Percentiles rank a stretch among this genome's conserved stretches.
Evolutionary conservation across 2,329 filamentous ascomycete genomes (phyloP).

Genomic region (Fusarium stilboides): DNA sequence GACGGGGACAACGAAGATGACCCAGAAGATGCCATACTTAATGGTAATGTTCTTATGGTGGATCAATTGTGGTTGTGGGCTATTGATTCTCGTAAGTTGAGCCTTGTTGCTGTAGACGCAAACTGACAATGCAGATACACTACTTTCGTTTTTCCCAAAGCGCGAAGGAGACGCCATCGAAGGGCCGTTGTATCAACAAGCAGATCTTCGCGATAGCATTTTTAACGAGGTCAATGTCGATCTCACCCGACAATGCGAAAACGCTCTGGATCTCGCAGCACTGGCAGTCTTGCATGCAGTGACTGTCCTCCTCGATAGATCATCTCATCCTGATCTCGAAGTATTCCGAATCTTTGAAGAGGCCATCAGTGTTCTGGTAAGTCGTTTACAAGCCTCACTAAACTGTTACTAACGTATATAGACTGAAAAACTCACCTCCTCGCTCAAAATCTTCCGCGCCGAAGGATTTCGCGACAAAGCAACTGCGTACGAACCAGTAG

Average conservation of each 20-base stretch:
- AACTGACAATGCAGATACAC: slow-evolving; percentile 57
- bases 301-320: slow-evolving; percentile 72
- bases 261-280: slow-evolving; percentile 73
- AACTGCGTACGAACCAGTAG: slow-evolving; percentile 57
- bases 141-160: slow-evolving; percentile 70
- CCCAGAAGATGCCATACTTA: slow-evolving; percentile 58
- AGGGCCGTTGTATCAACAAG: slow-evolving; percentile 70
- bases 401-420: slow-evolving; percentile 44
- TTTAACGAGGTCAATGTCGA: slow-evolving; percentile 78
- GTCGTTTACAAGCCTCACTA: not conserved
- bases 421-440: slow-evolving; percentile 74
- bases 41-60: slow-evolving; percentile 76
- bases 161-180: slow-evolving; percentile 69
- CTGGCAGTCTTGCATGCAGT: slow-evolving; percentile 74
- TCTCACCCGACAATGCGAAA: slow-evolving; percentile 73
- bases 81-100: slow-evolving; percentile 65
- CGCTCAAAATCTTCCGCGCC: slow-evolving; percentile 73
- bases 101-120: accelerated
- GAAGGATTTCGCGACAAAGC: slow-evolving; percentile 67
- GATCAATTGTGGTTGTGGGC: slow-evolving; percentile 77
- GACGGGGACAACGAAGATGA: slow-evolving; percentile 53
- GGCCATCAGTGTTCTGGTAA: slow-evolving; percentile 73
- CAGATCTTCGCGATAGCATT: slow-evolving; percentile 74
- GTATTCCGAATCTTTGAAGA: slow-evolving; percentile 77
- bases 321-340: slow-evolving; percentile 73